phyloP scores from a whole-genome alignment of 2,329 filamentous ascomycete genomes.

The Pleomassaria siparia region DNA sequence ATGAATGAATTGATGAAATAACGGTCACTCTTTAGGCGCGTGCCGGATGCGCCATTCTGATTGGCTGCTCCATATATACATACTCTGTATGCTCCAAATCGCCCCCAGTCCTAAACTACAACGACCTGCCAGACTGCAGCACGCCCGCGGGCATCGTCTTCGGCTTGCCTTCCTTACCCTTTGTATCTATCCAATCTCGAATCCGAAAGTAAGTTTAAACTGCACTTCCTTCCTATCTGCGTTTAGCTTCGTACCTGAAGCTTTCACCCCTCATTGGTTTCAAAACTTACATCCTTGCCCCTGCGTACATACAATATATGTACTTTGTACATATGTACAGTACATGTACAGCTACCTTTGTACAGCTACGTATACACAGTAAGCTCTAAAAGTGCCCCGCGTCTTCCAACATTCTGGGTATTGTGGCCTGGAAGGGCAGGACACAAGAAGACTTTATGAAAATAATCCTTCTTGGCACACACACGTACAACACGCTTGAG shows the following conservation, averaged over 20 bases:
- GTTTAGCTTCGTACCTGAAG: background rate
- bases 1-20: slow-evolving; percentile 1
- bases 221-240: slow-evolving; percentile 2
- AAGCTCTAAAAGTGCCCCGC: background rate
- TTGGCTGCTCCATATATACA: no score
- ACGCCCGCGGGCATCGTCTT: background rate
- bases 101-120: no score
- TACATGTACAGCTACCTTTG: no score
- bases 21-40: background rate
- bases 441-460: no score
- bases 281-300: background rate
- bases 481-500: no score
- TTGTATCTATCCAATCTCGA: no score
- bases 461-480: no score
- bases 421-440: background rate
- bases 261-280: background rate
- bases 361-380: no score
- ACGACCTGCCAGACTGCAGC: background rate
- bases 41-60: background rate
- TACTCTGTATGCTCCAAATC: no score
- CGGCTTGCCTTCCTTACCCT: background rate
- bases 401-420: background rate
- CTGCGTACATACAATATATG: background rate
- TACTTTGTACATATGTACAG: no score
- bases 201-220: background rate